Evolutionary conservation across 2,329 filamentous ascomycete genomes (phyloP).

Genomic region (Sporothrix brunneoviolacea): DNA sequence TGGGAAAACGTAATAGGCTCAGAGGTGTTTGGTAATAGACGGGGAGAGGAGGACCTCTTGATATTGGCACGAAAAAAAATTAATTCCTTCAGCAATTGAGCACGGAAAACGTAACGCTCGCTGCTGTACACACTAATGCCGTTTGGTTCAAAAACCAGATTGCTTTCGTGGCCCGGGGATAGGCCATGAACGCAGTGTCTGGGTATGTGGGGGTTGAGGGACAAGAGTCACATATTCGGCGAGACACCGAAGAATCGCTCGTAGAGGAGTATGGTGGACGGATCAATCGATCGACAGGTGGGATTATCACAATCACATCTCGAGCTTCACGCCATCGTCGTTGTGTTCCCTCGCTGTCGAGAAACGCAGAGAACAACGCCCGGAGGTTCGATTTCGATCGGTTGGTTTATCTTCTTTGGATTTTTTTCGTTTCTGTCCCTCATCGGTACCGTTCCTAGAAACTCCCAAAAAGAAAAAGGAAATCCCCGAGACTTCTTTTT

Average conservation of each 20-base stretch:
- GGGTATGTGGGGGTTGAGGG: too few species aligned
- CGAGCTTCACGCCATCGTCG: too few species aligned
- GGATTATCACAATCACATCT: too few species aligned
- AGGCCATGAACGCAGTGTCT: too few species aligned
- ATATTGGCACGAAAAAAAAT: slow-evolving; percentile 49
- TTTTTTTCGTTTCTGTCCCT: slow-evolving; percentile 8
- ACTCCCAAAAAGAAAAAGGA: slow-evolving; percentile 13
- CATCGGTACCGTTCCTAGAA: slow-evolving; percentile 15
- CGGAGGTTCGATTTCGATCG: not conserved
- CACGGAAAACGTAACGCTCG: slow-evolving; percentile 39
- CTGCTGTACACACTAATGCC: slow-evolving; percentile 57
- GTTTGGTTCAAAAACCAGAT: slow-evolving; percentile 19
- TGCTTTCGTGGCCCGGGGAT: too few species aligned
- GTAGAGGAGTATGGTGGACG: too few species aligned
- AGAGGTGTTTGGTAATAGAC: slow-evolving; percentile 54
- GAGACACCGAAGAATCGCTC: too few species aligned
- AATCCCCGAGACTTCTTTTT: slow-evolving; percentile 2
- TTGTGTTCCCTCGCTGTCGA: too few species aligned
- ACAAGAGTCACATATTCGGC: too few species aligned
- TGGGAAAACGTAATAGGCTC: slow-evolving; percentile 26
- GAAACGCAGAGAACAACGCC: not conserved
- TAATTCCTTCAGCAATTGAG: slow-evolving; percentile 53
- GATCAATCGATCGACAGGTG: too few species aligned
- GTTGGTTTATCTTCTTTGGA: not conserved
- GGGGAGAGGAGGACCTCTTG: slow-evolving; percentile 30